Evolutionary conservation across 441 rosid species (phyloP), one percentile per base, ranked within the genome.

Genomic region (Melastoma candidum): DNA sequence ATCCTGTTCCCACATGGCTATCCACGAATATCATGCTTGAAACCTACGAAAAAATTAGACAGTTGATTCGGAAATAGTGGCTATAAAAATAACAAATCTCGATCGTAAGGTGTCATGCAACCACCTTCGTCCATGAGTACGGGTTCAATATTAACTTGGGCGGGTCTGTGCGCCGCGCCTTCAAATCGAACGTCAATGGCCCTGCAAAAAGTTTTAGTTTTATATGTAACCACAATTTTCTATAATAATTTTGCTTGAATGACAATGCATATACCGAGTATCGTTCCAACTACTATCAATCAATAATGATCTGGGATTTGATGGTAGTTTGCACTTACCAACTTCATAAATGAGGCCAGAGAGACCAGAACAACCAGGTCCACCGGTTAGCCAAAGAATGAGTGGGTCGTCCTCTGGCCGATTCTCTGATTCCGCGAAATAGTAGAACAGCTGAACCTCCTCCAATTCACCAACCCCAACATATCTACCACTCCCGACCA

Each of bases 101-200:
- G 22, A 17, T 17, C 22, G 22, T 17, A 17, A 17, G 22, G 22
- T 17, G 22, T 17, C 22, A 17, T 17, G 22, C 22, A 17, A 0
- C 22, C 22, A 68, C 73, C 73, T 68, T 59, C 14, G 73, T 68
- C 68, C 73, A 63, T 47, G 73, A 51, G 26, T 68, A 68, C 22
- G 65, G 73, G 32, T 68, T 68, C 45, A 59, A 29, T 29, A 29
- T 29, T 29, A 29, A 29, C 36, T 29, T 29, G 36, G 36, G 36
- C 36, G 36, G 36, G 36, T 29, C 3, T 3, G 36, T 6, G 36
- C 7, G 36, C 36, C 5, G 36, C 3, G 36, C 36, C 36, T 29
- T 6, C 36, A 29, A 29, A 29, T 29, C 7, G 7, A 29, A 3
- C 7, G 36, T 29, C 1, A 29, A 3, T 29, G 36, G 36, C 36